Base-by-base conservation (phyloP, 2,329 filamentous ascomycete genomes). In the Penicillium occitanis region DNA sequence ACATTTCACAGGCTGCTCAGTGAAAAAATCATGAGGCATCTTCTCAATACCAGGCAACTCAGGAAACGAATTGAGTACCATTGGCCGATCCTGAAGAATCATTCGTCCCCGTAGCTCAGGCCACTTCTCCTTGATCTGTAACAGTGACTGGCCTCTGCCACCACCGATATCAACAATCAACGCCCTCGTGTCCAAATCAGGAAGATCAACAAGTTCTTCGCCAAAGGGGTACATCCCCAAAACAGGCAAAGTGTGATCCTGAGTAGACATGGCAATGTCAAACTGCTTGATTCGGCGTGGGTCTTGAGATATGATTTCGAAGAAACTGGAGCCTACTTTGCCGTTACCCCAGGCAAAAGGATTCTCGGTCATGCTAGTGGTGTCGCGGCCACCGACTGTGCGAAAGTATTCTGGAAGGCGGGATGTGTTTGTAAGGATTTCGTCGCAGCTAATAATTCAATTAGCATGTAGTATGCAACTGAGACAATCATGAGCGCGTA, bases 141-240 rank as follows among this genome's bases (percentile, higher is more conserved):
- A 69, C n/a, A 74, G 74, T 57, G 80, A 77, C n/a, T 82, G 77
- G 0, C 80, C 80, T 8, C 73, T 71, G 0, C 76, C 77, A 46
- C 81, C 79, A 10, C 79, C 79, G 11, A 82, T 71, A 66, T 83
- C 78, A 2, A 83, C 78, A 55, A 80, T 73, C 33, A 81, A 68
- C 5, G 70, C 67, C 46, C 66, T 70, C 8, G 72, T 68, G 2
- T 50, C 67, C 25, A 67, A 13, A 28, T 69, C 53, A 11, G 25
- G 66, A 0, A 59, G 67, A 19, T 57, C 28, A 3, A 63, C 17
- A 7, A 65, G 67, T 58, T 73, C 71, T 3, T 55, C 50, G 2
- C 72, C 64, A 35, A 74, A 58, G 5, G 69, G 64, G 51, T 73
- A 70, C 3, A 69, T 70, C 11, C 68, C 66, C 1, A 69, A 71